Base-by-base conservation (phyloP, 306 rosid genomes). In the Hippophae tibetana region DNA sequence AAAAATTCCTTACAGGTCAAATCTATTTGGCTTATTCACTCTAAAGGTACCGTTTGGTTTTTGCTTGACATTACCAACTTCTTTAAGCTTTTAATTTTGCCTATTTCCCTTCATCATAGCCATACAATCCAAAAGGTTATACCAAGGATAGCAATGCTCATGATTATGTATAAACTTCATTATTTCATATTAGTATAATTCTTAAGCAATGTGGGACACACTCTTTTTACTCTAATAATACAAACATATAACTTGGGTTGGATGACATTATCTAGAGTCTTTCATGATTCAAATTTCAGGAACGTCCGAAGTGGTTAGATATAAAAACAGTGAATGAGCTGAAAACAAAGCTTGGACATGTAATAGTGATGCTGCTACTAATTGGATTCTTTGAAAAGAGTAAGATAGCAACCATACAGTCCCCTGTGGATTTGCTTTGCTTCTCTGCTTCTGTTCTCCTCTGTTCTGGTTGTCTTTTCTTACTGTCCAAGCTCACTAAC, bases 341-440 rank as follows among this genome's bases (percentile, higher is more conserved):
- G 72, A 92, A 92, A 79, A 88, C 96, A 18, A 92, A 92, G 82
- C 58, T 92, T 43, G 99, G 99, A 38, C 99, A 88, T 68, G 96
- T 92, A 1, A 92, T 88, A 78, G 96, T 92, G 67, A 92, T 92
- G 99, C 80, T 31, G 38, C 38, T 31, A 31, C 38, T 31, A 31
- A 31, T 31, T 31, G 38, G 38, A 31, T 31, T 31, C 38, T 31
- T 31, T 31, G 38, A 31, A 31, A 31, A 31, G 38, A 31, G 38
- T 31, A 31, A 31, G 38, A 31, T 31, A 31, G 38, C 38, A 31
- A 4, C 38, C 38, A 31, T 31, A 31, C 38, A 31, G 5, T 31
- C 38, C 38, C 38, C 38, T 31, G 38, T 31, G 38, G 99, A 92
- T 76, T 82, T 92, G 82, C 90, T 92, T 23, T 92, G 95, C 81